Percentiles rank a stretch among this genome's conserved stretches.
Evolutionary conservation across 2,329 filamentous ascomycete species (phyloP).

Genomic region (Phoma herbarum): DNA sequence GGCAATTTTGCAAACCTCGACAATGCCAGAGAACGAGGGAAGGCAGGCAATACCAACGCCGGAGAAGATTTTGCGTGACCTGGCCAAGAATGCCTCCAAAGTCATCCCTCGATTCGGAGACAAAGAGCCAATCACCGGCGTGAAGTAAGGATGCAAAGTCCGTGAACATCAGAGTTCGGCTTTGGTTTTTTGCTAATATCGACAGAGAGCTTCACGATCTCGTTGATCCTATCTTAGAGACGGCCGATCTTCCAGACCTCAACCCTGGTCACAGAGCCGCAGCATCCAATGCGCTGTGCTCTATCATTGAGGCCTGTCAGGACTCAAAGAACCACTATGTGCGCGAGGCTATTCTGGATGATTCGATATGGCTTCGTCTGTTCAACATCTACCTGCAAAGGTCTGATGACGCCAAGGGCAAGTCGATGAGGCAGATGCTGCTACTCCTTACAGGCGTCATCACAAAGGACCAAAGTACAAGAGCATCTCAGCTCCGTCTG

Average conservation of each 20-base stretch:
- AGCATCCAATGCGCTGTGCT: conserved; percentile 58
- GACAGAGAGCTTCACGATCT: conserved; percentile 43
- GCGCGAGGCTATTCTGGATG: conserved; percentile 44
- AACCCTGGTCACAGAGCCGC: conserved; percentile 54
- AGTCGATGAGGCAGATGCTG: conserved; percentile 58
- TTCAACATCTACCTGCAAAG: conserved; percentile 55
- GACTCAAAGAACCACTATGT: conserved; percentile 40
- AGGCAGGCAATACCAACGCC: conserved; percentile 29
- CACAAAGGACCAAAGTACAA: conserved; percentile 34
- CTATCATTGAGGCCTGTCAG: conserved; percentile 53
- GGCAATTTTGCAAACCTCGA: not conserved
- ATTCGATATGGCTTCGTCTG: conserved; percentile 50
- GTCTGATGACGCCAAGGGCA: conserved; percentile 56
- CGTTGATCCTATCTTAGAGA: conserved; percentile 44
- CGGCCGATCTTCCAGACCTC: conserved; percentile 44
- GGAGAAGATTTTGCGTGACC: conserved; percentile 39
- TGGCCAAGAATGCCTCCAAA: conserved; percentile 38
- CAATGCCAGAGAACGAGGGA: conserved; percentile 12
- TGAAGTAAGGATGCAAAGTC: conserved; percentile 52
- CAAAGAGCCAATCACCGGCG: conserved; percentile 36
- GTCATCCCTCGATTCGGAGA: conserved; percentile 38
- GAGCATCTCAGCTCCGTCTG: conserved; percentile 37
- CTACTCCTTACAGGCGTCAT: conserved; percentile 51
- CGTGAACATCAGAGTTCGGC: conserved; percentile 38
- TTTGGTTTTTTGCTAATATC: no score